Evolutionary conservation across 176 grass and related monocot species (phyloP).

Genomic region (Aechmea fasciata): DNA sequence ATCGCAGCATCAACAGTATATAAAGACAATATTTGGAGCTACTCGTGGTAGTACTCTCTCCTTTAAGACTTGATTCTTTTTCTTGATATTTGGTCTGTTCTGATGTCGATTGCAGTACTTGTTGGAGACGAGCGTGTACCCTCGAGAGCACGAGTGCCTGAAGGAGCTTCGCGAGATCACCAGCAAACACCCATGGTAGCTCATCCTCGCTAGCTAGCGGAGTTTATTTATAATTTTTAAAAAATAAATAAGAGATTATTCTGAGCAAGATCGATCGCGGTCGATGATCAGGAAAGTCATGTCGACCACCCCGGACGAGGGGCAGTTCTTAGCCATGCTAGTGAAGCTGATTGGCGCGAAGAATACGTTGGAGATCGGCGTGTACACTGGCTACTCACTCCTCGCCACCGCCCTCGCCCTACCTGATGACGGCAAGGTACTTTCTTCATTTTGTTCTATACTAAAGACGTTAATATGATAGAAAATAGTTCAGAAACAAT

Average conservation of each 20-base stretch:
- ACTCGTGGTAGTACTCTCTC: no score
- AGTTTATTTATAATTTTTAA: no score
- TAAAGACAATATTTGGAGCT: no score
- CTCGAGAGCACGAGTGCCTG: conserved; percentile 2
- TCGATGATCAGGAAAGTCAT: conserved; percentile 60
- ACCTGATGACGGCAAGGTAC: conserved; percentile 82
- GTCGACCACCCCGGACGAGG: conserved; percentile 76
- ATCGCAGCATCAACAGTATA: no score
- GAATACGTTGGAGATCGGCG: conserved; percentile 98
- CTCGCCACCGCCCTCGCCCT: conserved; percentile 90
- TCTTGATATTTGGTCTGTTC: no score
- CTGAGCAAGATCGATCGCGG: accelerated
- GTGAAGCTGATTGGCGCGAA: conserved; percentile 87
- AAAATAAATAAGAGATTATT: neutral
- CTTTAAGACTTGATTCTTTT: neutral
- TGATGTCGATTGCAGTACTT: neutral
- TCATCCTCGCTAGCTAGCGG: neutral
- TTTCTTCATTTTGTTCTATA: neutral
- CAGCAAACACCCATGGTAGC: conserved; percentile 5
- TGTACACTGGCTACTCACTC: conserved; percentile 96
- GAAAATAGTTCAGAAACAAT: no score
- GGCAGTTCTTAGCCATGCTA: conserved; percentile 79
- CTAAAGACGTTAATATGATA: no score
- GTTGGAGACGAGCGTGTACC: conserved; percentile 18
- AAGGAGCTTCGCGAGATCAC: conserved; percentile 19